Evolutionary conservation across 306 rosid species (phyloP).

Genomic region (Cajanus cajan): DNA sequence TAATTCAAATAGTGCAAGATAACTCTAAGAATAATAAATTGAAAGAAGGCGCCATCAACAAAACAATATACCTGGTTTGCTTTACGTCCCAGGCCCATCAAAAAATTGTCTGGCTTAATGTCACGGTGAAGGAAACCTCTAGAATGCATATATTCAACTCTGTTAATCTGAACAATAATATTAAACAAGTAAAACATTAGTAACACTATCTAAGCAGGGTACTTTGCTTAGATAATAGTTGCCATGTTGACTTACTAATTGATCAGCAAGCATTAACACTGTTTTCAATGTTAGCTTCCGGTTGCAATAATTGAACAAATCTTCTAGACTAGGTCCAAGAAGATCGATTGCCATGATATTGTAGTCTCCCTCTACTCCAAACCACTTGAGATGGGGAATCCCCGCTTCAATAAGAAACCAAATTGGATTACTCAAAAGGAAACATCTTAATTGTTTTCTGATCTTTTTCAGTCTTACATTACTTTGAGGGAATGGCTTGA

Average conservation of each 20-base stretch:
- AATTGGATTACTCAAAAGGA: constrained; percentile 37
- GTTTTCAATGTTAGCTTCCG: constrained; percentile 85
- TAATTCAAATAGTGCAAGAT: not conserved
- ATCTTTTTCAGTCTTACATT: not conserved
- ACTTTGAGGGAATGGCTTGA: constrained; percentile 13
- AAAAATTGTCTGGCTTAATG: constrained; percentile 97
- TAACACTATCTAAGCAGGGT: constrained; percentile 13
- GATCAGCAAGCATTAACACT: constrained; percentile 98
- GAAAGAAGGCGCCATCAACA: constrained; percentile 23
- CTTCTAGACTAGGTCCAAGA: constrained; percentile 99
- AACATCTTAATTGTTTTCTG: constrained; percentile 22
- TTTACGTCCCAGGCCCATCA: constrained; percentile 98
- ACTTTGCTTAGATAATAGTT: constrained; percentile 5
- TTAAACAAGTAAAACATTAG: constrained; percentile 16
- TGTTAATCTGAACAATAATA: constrained; percentile 68
- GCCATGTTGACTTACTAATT: constrained; percentile 64
- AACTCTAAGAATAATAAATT: not conserved
- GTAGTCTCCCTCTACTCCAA: constrained; percentile 97
- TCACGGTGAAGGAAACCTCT: constrained; percentile 99
- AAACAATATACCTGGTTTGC: constrained; percentile 82
- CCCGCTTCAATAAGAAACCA: constrained; percentile 71
- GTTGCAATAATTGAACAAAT: constrained; percentile 95
- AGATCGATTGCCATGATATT: constrained; percentile 96
- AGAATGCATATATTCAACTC: constrained; percentile 99
- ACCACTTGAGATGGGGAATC: constrained; percentile 98